A percentile compares a stretch with the other conserved stretches of the same genome.
These are phyloP conservation scores for Pythium myriotylum DNA, from an alignment of 352 stramenopile genomes.

Conservation along the genomic window DNA sequence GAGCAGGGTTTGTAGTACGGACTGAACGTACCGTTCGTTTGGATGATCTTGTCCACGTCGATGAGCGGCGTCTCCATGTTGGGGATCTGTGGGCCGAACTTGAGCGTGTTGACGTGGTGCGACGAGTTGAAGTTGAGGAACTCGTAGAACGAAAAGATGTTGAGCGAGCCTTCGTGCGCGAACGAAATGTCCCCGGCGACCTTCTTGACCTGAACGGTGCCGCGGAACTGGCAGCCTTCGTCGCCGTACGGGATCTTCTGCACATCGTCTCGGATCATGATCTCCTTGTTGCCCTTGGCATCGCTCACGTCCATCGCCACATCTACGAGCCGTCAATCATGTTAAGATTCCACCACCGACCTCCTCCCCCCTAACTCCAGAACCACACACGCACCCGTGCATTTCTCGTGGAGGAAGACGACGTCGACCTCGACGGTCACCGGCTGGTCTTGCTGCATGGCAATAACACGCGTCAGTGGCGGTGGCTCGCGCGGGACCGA, in stretches of 20 bases:
- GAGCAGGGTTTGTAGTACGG: too few relatives aligned
- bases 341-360: too few relatives aligned
- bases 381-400: slow-evolving; percentile 44
- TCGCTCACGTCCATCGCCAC: slow-evolving; percentile 86
- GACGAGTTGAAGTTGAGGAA: slow-evolving; percentile 91
- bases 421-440: slow-evolving; percentile 85
- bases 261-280: slow-evolving; percentile 71
- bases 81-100: slow-evolving; percentile 77
- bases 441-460: slow-evolving; percentile 71
- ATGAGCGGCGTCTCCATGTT: slow-evolving; percentile 88
- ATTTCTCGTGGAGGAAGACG: slow-evolving; percentile 79
- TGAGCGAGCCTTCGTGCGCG: slow-evolving; percentile 82
- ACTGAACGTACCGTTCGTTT: slow-evolving; percentile 60
- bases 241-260: slow-evolving; percentile 57
- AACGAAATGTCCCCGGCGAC: slow-evolving; percentile 85
- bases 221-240: slow-evolving; percentile 77
- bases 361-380: too few relatives aligned
- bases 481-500: too few relatives aligned
- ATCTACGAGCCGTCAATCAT: slow-evolving; percentile 33
- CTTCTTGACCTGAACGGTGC: slow-evolving; percentile 76
- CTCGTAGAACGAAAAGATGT: slow-evolving; percentile 85
- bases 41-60: slow-evolving; percentile 83
- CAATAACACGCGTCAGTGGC: too few relatives aligned
- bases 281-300: slow-evolving; percentile 83
- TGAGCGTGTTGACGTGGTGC: slow-evolving; percentile 77